A percentile compares a stretch with the other conserved stretches of the same genome.
phyloP scores from a whole-genome alignment of 2,329 filamentous ascomycete species.

The Bimuria novae-zelandiae region DNA sequence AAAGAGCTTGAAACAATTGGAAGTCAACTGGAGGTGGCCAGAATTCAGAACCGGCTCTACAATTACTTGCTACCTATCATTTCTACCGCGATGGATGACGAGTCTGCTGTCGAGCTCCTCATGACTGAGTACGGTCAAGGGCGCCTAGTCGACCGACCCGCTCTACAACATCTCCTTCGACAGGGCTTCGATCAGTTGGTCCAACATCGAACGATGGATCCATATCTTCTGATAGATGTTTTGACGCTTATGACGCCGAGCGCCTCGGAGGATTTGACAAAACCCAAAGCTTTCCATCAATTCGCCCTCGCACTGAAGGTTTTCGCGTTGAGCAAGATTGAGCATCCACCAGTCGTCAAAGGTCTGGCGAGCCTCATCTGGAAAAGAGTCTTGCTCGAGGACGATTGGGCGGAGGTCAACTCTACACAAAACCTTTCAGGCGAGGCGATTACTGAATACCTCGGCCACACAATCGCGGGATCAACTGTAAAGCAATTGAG shows the following conservation, averaged over 20 bases:
- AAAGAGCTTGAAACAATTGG: constrained; percentile 50
- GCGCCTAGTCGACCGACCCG: constrained; percentile 62
- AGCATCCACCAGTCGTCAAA: constrained; percentile 50
- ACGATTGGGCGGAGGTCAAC: constrained; percentile 83
- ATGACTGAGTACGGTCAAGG: constrained; percentile 67
- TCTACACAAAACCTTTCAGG: constrained; percentile 77
- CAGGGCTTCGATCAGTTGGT: constrained; percentile 72
- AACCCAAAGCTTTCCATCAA: constrained; percentile 58
- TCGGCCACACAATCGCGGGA: constrained; percentile 68
- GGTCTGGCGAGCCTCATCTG: constrained; percentile 70
- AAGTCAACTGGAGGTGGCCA: constrained; percentile 68
- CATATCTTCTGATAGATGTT: constrained; percentile 68
- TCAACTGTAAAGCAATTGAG: constrained; percentile 66
- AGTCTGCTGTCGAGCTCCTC: constrained; percentile 76
- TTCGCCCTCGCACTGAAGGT: constrained; percentile 75
- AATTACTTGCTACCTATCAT: constrained; percentile 71
- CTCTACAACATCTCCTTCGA: constrained; percentile 72
- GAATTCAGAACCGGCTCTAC: constrained; percentile 80
- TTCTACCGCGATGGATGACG: constrained; percentile 74
- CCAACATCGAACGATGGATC: constrained; percentile 68
- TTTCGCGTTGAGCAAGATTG: constrained; percentile 56
- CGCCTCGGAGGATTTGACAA: constrained; percentile 44
- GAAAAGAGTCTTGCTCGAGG: constrained; percentile 81
- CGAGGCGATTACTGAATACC: constrained; percentile 63
- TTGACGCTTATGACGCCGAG: constrained; percentile 76